Conservation (phyloP, 2,329 filamentous ascomycete genomes). For the Thermothelomyces thermophilus region DNA sequence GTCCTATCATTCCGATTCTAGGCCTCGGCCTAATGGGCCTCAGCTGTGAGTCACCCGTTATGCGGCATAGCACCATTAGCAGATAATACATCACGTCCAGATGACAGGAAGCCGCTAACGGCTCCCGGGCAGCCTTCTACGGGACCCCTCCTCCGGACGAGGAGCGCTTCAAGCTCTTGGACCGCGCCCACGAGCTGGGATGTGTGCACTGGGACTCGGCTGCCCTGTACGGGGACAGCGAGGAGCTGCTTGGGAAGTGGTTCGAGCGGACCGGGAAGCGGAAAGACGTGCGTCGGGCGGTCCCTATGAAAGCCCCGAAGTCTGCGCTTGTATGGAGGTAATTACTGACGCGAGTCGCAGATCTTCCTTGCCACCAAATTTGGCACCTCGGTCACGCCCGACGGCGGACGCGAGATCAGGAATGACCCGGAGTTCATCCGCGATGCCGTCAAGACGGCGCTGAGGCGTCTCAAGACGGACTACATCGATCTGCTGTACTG, state of each 20-base stretch:
- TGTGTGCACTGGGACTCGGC: constrained; percentile 39
- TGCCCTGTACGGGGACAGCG: constrained; percentile 40
- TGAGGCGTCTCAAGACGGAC: constrained; percentile 35
- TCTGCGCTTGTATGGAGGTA: too few species aligned
- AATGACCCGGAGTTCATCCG: constrained; percentile 37
- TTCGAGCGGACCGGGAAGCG: constrained; percentile 37
- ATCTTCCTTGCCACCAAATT: constrained; percentile 51
- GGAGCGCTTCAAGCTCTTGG: constrained; percentile 38
- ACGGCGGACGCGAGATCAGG: constrained; percentile 24
- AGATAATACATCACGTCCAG: too few species aligned
- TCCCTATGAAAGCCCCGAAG: too few species aligned
- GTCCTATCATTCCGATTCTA: constrained; percentile 43
- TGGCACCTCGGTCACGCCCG: constrained; percentile 29
- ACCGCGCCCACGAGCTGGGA: constrained; percentile 38
- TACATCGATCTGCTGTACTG: constrained; percentile 42
- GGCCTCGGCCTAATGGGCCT: constrained; percentile 51
- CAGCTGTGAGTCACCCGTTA: constrained; percentile 15
- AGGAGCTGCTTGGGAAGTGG: constrained; percentile 44
- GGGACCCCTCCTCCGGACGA: constrained; percentile 32
- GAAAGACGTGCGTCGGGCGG: constrained; percentile 25
- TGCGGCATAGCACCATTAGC: too few species aligned
- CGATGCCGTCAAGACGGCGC: constrained; percentile 34
- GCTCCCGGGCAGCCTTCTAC: constrained; percentile 24
- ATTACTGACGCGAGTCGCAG: constrained; percentile 18
- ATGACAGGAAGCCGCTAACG: too few species aligned